Conservation (phyloP, 495 filamentous ascomycete species). For the Daldinia decipiens region DNA sequence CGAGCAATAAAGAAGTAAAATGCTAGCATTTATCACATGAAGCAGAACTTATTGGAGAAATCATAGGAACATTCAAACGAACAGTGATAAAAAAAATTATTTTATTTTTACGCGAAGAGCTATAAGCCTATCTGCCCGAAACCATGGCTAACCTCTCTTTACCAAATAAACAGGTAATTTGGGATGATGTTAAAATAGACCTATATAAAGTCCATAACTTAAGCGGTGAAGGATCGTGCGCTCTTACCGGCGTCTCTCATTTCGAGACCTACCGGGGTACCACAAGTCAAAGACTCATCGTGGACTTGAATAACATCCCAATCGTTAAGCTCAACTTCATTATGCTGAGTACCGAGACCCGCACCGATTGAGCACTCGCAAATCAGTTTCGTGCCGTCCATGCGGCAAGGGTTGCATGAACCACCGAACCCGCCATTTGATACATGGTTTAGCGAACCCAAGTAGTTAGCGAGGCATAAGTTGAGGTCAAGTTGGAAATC, state of each 20-base stretch:
- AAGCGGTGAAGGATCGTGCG: constrained; percentile 26
- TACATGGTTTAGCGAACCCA: constrained; percentile 23
- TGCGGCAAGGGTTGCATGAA: constrained; percentile 25
- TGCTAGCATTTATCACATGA: not conserved
- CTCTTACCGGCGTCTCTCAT: constrained; percentile 14
- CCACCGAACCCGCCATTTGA: constrained; percentile 23
- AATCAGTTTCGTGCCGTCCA: constrained; percentile 26
- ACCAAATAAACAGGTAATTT: not conserved
- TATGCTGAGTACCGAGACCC: constrained; percentile 16
- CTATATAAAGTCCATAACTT: constrained; percentile 6
- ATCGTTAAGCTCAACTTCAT: constrained; percentile 30
- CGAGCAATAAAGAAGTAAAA: not conserved
- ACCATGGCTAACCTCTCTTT: not conserved
- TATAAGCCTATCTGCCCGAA: not conserved
- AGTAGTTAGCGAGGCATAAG: constrained; percentile 34
- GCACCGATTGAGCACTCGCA: constrained; percentile 22
- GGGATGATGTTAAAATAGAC: not conserved
- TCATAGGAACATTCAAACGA: not conserved
- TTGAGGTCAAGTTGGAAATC: constrained; percentile 35
- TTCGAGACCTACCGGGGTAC: constrained; percentile 7
- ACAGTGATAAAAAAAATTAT: not conserved
- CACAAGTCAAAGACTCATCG: constrained; percentile 5
- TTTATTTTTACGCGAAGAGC: not conserved
- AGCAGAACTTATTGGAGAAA: not conserved
- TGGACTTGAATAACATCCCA: constrained; percentile 29